Evolutionary conservation across 805 yeast genomes (phyloP), one percentile per base, ranked within the genome.

Genomic region (Saccharomycopsis capsularis): DNA sequence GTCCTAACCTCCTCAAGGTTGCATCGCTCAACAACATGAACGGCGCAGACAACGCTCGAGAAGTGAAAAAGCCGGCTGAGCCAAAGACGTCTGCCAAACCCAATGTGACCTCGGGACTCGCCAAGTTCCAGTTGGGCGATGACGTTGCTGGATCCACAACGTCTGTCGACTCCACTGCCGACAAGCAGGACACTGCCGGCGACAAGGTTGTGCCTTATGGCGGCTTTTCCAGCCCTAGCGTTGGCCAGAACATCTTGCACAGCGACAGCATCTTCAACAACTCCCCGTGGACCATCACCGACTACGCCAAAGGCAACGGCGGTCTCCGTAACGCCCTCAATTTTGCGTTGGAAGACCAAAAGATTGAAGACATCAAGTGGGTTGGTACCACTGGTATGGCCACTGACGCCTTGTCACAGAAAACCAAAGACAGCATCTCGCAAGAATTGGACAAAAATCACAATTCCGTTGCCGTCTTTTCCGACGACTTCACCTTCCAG

Each of bases 311-410:
- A 55, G 96, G 97, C 5, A 93, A 93, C 60, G 95, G 90, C 29
- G 93, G 96, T 6, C 73, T 93, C 58, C 77, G 78, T 53, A 91
- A 93, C 56, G 96, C 98, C 0, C 76, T 93, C 15, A 73, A 75
- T 42, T 67, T 82, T 4, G 83, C 91, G 0, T 60, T 75, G 13
- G 60, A 63, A 19, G 65, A 72, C 32, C 61, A 69, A 35, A 59
- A 65, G 0, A 67, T 70, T 9, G 52, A 56, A 25, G 63, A 69
- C 40, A 70, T 69, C 42, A 70, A 67, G 50, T 91, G 96, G 95
- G 76, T 91, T 1, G 99, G 99, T n/a, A 81, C 95, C 0, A 66
- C 85, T 30, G 95, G 96, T 24, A 84, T 89, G 74, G 95, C 97
- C 18, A 83, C 91, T 18, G 97, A 93, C 64, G 79, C 74, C 25